phyloP scores from a whole-genome alignment of 1,139 yeast species.

The Sugiyamaella xylanicola region DNA sequence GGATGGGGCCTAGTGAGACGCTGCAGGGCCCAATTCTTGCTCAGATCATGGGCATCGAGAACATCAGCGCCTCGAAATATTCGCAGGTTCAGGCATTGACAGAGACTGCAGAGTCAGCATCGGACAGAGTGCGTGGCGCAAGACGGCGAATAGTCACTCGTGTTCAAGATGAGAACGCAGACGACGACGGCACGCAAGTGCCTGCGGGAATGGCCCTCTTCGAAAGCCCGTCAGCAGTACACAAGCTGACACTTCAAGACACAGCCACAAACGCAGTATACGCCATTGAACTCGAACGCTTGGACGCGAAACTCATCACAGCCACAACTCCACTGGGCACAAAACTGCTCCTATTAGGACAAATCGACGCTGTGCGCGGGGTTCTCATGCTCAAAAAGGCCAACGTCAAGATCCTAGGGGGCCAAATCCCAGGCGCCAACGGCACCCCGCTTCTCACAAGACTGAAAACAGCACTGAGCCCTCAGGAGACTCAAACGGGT shows the following conservation, averaged over 20 bases:
- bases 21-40: slow-evolving; percentile 29
- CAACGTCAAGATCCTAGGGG: slow-evolving; percentile 25
- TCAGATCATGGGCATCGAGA: slow-evolving; percentile 31
- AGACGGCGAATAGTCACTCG: slow-evolving; percentile 13
- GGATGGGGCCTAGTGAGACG: background rate
- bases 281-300: slow-evolving; percentile 32
- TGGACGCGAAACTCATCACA: slow-evolving; percentile 13
- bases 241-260: slow-evolving; percentile 34
- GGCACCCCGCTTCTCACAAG: slow-evolving; percentile 3
- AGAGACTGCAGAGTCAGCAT: slow-evolving; percentile 16
- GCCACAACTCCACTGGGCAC: slow-evolving; percentile 21
- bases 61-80: slow-evolving; percentile 32
- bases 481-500: background rate
- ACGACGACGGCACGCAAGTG: background rate
- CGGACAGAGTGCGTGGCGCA: slow-evolving; percentile 16
- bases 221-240: slow-evolving; percentile 17
- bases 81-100: slow-evolving; percentile 28
- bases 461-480: background rate
- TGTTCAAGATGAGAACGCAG: slow-evolving; percentile 4
- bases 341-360: slow-evolving; percentile 15
- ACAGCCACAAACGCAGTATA: slow-evolving; percentile 30
- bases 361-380: slow-evolving; percentile 27
- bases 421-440: slow-evolving; percentile 15
- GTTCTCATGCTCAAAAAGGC: slow-evolving; percentile 28
- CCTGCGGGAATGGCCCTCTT: background rate